Evolutionary conservation across 2,329 filamentous ascomycete genomes (phyloP).

Genomic region (Fusarium humuli): DNA sequence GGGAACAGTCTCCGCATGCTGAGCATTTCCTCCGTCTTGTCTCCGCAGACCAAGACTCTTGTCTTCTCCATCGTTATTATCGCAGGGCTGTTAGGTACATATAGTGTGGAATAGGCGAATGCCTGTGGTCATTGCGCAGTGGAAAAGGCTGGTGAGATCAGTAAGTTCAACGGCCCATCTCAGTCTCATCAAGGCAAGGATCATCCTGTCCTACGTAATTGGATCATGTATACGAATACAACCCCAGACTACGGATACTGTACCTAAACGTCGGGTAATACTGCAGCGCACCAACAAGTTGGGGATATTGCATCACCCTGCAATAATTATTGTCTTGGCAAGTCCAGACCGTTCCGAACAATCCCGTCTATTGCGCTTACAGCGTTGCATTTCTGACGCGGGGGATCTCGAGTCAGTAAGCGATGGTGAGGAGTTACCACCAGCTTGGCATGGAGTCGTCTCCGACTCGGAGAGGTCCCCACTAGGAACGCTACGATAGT

Average conservation of each 20-base stretch:
- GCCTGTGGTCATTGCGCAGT: background rate
- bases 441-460: background rate
- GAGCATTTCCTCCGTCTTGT: background rate
- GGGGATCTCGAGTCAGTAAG: conserved; percentile 4
- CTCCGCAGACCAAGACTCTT: conserved; percentile 11
- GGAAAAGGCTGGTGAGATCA: background rate
- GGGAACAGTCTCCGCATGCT: conserved; percentile 5
- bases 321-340: conserved; percentile 7
- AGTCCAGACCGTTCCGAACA: conserved; percentile 14
- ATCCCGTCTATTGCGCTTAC: background rate
- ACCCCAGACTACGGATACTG: background rate
- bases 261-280: background rate
- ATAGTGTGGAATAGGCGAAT: background rate
- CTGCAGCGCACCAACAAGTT: background rate
- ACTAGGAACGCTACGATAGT: background rate
- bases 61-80: background rate
- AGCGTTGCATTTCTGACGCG: background rate
- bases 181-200: background rate
- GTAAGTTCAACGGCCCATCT: background rate
- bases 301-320: conserved; percentile 15
- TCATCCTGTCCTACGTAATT: background rate
- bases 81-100: background rate
- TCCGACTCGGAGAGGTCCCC: background rate
- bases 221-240: conserved; percentile 17
- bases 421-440: background rate